Conservation (phyloP, 2,329 filamentous ascomycete genomes). For the Chaetomiaceae sp. region DNA sequence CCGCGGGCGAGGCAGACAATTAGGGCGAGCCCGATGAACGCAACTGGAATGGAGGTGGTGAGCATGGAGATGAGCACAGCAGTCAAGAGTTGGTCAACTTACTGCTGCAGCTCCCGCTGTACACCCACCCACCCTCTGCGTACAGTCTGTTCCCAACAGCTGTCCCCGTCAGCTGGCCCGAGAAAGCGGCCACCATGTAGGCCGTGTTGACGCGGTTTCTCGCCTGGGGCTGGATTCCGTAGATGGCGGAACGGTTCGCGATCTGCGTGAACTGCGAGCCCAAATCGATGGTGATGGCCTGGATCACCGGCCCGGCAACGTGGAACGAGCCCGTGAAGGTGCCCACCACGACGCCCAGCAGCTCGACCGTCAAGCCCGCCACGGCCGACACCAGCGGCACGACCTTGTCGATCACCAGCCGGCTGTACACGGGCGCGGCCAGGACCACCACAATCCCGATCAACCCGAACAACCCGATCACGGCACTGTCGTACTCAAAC, state of each 20-base stretch:
- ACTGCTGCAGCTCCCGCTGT: conserved; percentile 42
- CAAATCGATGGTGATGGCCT: conserved; percentile 67
- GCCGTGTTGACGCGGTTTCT: conserved; percentile 75
- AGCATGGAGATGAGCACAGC: not conserved
- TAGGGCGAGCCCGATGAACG: conserved; percentile 35
- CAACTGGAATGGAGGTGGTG: conserved; percentile 29
- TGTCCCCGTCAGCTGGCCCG: conserved; percentile 69
- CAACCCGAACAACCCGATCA: conserved; percentile 74
- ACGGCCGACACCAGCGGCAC: conserved; percentile 65
- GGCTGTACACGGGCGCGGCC: conserved; percentile 64
- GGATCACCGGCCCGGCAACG: conserved; percentile 67
- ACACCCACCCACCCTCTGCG: conserved; percentile 47
- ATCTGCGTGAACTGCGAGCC: conserved; percentile 71
- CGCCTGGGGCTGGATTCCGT: conserved; percentile 64
- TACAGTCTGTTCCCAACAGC: conserved; percentile 53
- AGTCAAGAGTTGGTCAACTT: conserved; percentile 10
- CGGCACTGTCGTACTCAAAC: conserved; percentile 62
- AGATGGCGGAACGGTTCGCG: conserved; percentile 67
- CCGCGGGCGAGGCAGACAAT: conserved; percentile 36
- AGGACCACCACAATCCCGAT: conserved; percentile 69
- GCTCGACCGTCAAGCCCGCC: conserved; percentile 53
- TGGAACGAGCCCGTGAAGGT: conserved; percentile 63
- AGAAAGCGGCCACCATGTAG: conserved; percentile 74
- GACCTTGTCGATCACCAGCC: conserved; percentile 65
- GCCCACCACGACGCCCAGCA: conserved; percentile 61